These are phyloP conservation scores for Salix viminalis DNA, from an alignment of 345 rosid genomes.

Conservation along the genomic window DNA sequence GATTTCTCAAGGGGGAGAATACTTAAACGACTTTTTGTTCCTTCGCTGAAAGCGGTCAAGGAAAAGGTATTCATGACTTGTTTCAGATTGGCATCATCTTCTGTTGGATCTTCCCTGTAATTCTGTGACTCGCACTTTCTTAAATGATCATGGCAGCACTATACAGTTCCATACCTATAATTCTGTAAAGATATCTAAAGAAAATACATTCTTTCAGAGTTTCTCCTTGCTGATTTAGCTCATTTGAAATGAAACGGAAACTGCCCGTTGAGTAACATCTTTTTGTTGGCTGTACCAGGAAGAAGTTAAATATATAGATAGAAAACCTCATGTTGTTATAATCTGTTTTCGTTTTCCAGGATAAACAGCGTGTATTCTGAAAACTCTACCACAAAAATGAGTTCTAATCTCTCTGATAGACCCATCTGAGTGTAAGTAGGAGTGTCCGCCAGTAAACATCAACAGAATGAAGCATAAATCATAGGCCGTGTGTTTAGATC, in stretches of 20 bases:
- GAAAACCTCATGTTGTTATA: not conserved
- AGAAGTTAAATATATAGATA: not conserved
- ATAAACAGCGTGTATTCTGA: not conserved
- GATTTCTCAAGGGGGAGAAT: constrained; percentile 4
- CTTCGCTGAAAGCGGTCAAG: constrained; percentile 8
- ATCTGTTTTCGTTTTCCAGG: not conserved
- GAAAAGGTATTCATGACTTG: constrained; percentile 22
- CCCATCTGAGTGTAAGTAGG: not conserved
- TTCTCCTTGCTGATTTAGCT: not conserved
- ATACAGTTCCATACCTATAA: constrained; percentile 7
- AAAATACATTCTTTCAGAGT: not conserved
- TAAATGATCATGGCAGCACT: constrained; percentile 5
- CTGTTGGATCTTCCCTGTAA: constrained; percentile 6
- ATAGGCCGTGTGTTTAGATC: not conserved
- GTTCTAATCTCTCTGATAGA: not conserved
- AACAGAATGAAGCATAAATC: not conserved
- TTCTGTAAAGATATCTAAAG: constrained; percentile 3
- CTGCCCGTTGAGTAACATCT: not conserved
- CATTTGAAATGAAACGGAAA: not conserved
- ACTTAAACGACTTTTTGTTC: not conserved
- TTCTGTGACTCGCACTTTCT: constrained; percentile 20
- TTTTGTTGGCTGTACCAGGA: not conserved
- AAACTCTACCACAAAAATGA: not conserved
- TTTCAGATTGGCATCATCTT: not conserved
- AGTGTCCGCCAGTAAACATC: not conserved